Base-by-base conservation (phyloP, 176 grass and related monocot genomes). In the Rhynchospora pubera region DNA sequence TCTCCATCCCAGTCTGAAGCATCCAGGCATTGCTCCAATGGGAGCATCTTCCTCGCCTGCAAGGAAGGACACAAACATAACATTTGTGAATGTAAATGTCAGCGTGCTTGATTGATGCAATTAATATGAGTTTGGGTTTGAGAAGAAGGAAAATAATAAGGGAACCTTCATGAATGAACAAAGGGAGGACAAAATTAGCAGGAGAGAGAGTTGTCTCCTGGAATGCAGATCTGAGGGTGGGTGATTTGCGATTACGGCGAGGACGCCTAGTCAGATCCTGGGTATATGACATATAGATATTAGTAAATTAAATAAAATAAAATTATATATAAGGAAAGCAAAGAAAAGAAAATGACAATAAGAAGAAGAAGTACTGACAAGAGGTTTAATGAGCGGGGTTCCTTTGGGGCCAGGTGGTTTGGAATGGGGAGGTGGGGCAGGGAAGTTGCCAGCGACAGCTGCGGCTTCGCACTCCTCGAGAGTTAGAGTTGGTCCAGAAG, bases 81-180 rank as follows among this genome's bases (percentile, higher is more conserved):
- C 12, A 22, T 21, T 18, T 45, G 59, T 76, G 12, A 76, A 13
- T 39, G 63, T 51, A 50, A 39, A 51, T 42, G n/a, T 57, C 47
- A 51, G 18, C 10, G 15, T 9, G 16, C 62, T 55, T 57, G n/a
- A 23, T 47, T 39, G 34, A 39, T 39, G 34, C 34, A 39, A 39
- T 2, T 39, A 39, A 39, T 39, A 2, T 39, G 1, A 4, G 1
- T 39, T 39, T n/a, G n/a, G n/a, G 0, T 39, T 39, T 39, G 34
- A 5, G 34, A 2, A 39, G 34, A 39, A 39, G 34, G 34, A 66
- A 13, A 13, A 65, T 67, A n/a, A 79, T 19, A 80, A 63, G 26
- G 32, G 39, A 58, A 99, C 96, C 96, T 95, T 99, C 96, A 39
- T 99, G 92, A 86, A 99, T 95, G 85, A 99, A 99, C 58, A 95